These are phyloP conservation scores for Neospermospora avenae DNA, from an alignment of 2,329 filamentous ascomycete species.

Conservation along the genomic window DNA sequence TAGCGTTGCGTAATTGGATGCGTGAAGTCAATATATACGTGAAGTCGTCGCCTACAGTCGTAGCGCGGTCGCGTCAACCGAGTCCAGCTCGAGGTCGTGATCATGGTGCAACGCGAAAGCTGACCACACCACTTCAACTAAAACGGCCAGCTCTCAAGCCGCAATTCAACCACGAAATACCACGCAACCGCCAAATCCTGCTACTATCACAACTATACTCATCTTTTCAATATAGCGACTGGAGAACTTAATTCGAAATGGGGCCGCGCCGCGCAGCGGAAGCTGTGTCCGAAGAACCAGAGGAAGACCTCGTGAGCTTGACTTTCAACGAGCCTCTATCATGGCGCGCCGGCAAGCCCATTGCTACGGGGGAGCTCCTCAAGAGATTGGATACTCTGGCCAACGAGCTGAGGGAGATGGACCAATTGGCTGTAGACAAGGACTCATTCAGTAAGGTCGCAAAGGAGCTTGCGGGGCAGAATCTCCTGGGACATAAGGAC, in stretches of 20 bases:
- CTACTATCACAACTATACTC: neutral
- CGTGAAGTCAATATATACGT: too few species aligned
- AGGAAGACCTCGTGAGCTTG: conserved; percentile 48
- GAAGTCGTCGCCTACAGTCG: too few species aligned
- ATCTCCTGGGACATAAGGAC: conserved; percentile 87
- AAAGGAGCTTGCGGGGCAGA: conserved; percentile 77
- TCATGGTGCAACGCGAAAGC: conserved; percentile 6
- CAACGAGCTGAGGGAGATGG: conserved; percentile 78
- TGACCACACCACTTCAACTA: conserved; percentile 9
- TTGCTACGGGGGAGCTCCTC: conserved; percentile 78
- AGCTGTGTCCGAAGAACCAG: conserved; percentile 28
- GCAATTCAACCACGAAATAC: neutral
- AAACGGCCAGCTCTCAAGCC: neutral
- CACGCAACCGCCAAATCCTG: conserved; percentile 4
- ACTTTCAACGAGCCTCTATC: conserved; percentile 82
- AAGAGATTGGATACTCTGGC: conserved; percentile 76
- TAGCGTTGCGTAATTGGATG: too few species aligned
- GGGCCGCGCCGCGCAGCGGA: conserved; percentile 36
- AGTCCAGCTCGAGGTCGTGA: neutral
- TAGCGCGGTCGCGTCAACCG: conserved; percentile 8
- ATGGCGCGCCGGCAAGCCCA: conserved; percentile 89
- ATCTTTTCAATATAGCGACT: conserved; percentile 17
- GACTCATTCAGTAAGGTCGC: conserved; percentile 82
- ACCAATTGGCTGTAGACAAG: conserved; percentile 81
- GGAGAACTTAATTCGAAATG: conserved; percentile 29